Conservation (phyloP, 768 basidiomycete genomes). For the Porpolomopsis calyptriformis region DNA sequence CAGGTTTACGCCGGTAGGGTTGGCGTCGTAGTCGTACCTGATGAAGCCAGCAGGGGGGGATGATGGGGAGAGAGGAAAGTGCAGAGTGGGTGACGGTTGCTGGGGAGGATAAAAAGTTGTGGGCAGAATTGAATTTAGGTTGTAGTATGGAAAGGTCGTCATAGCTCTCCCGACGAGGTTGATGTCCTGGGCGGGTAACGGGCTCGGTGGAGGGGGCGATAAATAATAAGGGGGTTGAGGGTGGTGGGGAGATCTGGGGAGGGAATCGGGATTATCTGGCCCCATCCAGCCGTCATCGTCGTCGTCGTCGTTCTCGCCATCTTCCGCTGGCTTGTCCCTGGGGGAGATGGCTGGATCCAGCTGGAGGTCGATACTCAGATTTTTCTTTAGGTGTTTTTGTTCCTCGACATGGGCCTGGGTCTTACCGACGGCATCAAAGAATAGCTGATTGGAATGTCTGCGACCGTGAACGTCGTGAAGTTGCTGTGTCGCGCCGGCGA, state of each 20-base stretch:
- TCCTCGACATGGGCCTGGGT: not conserved
- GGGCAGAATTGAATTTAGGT: not conserved
- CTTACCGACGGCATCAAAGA: constrained; percentile 29
- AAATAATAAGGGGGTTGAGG: not conserved
- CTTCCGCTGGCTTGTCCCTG: not conserved
- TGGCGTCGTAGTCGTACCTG: too few relatives aligned
- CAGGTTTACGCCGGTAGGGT: too few relatives aligned
- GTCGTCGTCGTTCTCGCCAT: not conserved
- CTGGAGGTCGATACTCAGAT: not conserved
- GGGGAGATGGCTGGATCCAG: not conserved
- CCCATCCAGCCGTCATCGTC: constrained; percentile 1
- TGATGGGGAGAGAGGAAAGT: constrained; percentile 6
- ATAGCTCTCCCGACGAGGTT: not conserved
- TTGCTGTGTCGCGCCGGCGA: constrained; percentile 5
- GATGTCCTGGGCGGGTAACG: not conserved
- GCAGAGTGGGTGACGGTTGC: constrained; percentile 1
- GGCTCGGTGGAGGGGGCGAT: not conserved
- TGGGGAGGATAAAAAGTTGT: not conserved
- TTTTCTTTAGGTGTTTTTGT: not conserved
- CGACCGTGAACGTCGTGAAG: constrained; percentile 20
- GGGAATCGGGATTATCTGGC: not conserved
- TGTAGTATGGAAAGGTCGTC: not conserved
- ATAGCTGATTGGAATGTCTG: constrained; percentile 26
- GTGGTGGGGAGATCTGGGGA: not conserved
- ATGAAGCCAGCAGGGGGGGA: constrained; percentile 9